Conservation (phyloP, 768 basidiomycete species). For the Leccinum longicurvipes region DNA sequence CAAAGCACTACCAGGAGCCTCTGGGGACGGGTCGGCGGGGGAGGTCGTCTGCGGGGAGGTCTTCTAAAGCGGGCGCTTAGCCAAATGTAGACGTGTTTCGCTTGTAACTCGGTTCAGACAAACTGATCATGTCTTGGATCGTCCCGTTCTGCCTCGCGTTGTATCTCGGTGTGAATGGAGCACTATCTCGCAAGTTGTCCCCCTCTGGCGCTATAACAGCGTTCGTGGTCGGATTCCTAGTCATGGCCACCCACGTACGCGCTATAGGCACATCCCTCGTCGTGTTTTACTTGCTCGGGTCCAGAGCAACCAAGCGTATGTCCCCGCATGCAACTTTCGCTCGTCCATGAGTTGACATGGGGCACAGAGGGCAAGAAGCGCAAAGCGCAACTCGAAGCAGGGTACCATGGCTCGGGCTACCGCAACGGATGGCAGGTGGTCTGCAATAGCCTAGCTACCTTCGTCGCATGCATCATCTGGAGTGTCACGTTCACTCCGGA, state of each 20-base stretch:
- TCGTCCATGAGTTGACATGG: background rate
- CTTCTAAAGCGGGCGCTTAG: no score
- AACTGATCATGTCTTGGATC: constrained; percentile 26
- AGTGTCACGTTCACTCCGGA: constrained; percentile 52
- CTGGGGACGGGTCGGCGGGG: constrained; percentile 31
- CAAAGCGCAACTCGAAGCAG: constrained; percentile 77
- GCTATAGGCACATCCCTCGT: constrained; percentile 66
- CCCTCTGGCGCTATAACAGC: constrained; percentile 75
- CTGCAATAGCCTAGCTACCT: constrained; percentile 69
- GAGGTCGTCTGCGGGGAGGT: no score
- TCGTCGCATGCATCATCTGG: constrained; percentile 62
- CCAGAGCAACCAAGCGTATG: constrained; percentile 79
- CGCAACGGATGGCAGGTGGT: constrained; percentile 79
- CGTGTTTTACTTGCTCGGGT: constrained; percentile 76
- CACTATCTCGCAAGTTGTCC: constrained; percentile 71
- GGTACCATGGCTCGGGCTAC: constrained; percentile 71
- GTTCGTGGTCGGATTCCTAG: constrained; percentile 68
- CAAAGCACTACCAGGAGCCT: constrained; percentile 40
- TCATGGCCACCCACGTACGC: constrained; percentile 64
- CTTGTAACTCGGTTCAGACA: background rate
- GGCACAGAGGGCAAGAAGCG: constrained; percentile 59
- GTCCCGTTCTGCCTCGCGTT: constrained; percentile 48
- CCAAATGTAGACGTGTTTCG: background rate
- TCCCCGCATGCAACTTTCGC: background rate
- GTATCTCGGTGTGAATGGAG: constrained; percentile 64